Conservation (phyloP, 495 filamentous ascomycete species). For the Thermothielavioides terrestris region DNA sequence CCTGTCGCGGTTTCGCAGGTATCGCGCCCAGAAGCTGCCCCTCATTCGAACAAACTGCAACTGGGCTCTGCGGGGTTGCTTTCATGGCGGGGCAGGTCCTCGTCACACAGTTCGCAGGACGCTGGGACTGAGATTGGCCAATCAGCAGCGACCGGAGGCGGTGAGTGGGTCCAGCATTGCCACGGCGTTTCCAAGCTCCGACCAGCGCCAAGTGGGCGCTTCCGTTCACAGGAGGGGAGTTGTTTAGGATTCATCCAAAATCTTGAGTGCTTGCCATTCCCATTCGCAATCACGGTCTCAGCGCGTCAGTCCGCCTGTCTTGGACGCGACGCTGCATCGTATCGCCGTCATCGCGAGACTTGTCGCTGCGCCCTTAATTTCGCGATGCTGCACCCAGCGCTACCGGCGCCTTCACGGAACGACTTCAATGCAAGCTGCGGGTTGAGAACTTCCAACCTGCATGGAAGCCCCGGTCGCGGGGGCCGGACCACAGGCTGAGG, state of each 20-base stretch:
- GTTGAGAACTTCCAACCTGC: no score
- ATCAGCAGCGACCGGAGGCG: not conserved
- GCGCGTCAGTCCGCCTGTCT: no score
- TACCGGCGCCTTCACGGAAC: not conserved
- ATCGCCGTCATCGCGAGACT: not conserved
- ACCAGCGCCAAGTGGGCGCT: not conserved
- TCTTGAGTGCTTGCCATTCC: no score
- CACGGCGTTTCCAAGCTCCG: not conserved
- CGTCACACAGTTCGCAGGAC: no score
- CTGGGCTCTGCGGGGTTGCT: conserved; percentile 14
- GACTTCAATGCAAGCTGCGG: not conserved
- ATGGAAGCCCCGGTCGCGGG: no score
- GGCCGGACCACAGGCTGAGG: no score
- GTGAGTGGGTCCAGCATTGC: not conserved
- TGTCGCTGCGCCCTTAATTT: not conserved
- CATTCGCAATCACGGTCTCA: no score
- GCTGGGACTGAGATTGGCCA: not conserved
- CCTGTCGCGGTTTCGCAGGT: conserved; percentile 3
- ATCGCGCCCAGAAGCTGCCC: conserved; percentile 9
- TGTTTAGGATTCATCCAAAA: no score
- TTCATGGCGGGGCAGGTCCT: conserved; percentile 20
- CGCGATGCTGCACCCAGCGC: not conserved
- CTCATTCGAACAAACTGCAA: conserved; percentile 13
- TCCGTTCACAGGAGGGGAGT: no score
- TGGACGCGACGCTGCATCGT: not conserved